A percentile compares a stretch with the other conserved stretches of the same genome.
Conservation (phyloP, 2,329 filamentous ascomycete species). For the Claviceps spartinae region DNA sequence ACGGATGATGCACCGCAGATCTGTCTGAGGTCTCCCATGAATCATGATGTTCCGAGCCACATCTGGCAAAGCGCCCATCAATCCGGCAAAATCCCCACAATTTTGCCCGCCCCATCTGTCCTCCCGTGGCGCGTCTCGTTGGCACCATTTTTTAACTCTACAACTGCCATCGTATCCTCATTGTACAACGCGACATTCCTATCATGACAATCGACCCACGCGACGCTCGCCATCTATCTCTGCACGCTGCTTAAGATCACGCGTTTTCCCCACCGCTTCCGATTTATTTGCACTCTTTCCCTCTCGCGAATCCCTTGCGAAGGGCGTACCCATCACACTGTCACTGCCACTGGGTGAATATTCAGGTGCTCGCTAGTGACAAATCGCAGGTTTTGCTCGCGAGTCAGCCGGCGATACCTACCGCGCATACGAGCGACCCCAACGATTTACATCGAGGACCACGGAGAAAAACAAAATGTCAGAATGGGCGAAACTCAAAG, state of each 20-base stretch:
- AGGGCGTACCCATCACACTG: too few relatives aligned
- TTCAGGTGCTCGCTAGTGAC: too few relatives aligned
- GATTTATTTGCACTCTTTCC: background rate
- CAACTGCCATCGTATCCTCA: background rate
- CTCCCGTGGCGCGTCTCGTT: background rate
- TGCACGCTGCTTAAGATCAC: background rate
- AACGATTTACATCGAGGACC: background rate
- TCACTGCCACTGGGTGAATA: too few relatives aligned
- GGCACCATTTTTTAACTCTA: background rate
- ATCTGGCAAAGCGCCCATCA: background rate
- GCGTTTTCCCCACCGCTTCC: too few relatives aligned
- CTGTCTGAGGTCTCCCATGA: background rate
- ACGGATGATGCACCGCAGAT: background rate
- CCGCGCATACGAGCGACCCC: too few relatives aligned
- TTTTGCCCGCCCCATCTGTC: background rate
- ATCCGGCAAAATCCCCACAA: background rate
- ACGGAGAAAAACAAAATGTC: slow-evolving; percentile 22
- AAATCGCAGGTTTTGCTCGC: too few relatives aligned
- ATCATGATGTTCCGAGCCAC: background rate
- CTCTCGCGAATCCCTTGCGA: background rate
- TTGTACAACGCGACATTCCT: background rate
- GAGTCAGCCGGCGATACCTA: background rate
- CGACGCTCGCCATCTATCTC: background rate
- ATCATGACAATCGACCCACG: background rate
- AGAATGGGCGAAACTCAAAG: slow-evolving; percentile 50